Conservation (phyloP, 176 grass and related monocot species). For the Tillandsia leiboldiana region DNA sequence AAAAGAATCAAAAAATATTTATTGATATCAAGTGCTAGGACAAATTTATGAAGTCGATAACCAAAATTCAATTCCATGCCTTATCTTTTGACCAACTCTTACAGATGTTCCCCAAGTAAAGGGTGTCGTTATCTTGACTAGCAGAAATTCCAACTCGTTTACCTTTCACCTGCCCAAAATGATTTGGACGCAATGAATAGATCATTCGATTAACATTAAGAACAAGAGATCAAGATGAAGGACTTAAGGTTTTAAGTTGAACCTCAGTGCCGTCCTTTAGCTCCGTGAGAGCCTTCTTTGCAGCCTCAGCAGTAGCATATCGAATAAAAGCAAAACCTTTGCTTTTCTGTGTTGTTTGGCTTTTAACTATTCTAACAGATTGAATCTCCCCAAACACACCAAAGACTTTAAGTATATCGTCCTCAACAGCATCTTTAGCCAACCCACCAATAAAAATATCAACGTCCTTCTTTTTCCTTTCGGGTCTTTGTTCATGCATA, state of each 20-base stretch:
- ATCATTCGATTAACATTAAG: constrained; percentile 4
- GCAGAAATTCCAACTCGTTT: constrained; percentile 51
- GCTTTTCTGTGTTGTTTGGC: constrained; percentile 29
- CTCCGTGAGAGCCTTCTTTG: constrained; percentile 59
- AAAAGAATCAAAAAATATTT: background rate
- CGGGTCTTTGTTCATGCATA: constrained; percentile 16
- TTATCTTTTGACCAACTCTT: constrained; percentile 85
- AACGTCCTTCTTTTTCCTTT: constrained; percentile 31
- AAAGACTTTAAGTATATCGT: constrained; percentile 52
- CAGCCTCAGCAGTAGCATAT: constrained; percentile 40
- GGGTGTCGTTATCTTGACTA: constrained; percentile 41
- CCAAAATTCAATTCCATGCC: constrained; percentile 21
- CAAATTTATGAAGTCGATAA: constrained; percentile 1
- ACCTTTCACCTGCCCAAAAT: constrained; percentile 63
- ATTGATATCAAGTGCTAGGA: background rate
- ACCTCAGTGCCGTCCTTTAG: constrained; percentile 77
- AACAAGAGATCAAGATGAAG: constrained; percentile 16
- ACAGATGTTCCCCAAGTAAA: constrained; percentile 71
- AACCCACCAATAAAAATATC: constrained; percentile 65
- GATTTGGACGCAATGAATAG: constrained; percentile 17
- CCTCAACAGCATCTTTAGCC: constrained; percentile 45
- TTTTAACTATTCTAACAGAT: constrained; percentile 49
- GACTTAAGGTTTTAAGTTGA: constrained; percentile 17
- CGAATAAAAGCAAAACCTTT: constrained; percentile 58
- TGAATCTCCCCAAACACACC: constrained; percentile 52